Evolutionary conservation across 192 early-diverging fungal genomes (phyloP).

Genomic region (Entrophospora sp.): DNA sequence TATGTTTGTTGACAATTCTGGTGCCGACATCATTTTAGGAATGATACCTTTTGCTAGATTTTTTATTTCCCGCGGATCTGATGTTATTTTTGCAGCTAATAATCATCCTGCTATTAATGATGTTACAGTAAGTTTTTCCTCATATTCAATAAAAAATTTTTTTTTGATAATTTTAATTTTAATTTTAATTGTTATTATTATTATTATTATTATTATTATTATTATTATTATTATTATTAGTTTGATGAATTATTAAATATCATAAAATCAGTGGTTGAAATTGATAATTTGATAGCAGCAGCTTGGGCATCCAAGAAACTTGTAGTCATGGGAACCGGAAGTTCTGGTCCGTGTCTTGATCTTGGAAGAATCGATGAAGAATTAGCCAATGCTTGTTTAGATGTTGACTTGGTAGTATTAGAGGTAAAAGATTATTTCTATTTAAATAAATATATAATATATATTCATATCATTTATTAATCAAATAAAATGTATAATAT

Average conservation of each 20-base stretch:
- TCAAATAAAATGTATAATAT: no score
- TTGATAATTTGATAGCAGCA: conserved; percentile 35
- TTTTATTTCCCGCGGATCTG: conserved; percentile 40
- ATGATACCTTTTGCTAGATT: conserved; percentile 68
- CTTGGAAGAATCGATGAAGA: conserved; percentile 54
- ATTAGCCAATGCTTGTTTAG: conserved; percentile 36
- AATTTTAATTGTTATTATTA: no score
- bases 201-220: no score
- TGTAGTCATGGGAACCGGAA: conserved; percentile 57
- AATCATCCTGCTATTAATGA: conserved; percentile 72
- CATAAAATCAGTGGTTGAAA: conserved; percentile 27
- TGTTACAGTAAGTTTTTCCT: conserved; percentile 42
- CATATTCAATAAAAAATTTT: neutral
- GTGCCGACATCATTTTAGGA: conserved; percentile 71
- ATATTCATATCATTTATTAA: conserved; percentile 17
- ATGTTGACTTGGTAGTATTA: conserved; percentile 66
- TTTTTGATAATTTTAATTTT: no score
- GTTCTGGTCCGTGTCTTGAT: conserved; percentile 64
- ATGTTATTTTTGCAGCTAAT: conserved; percentile 68
- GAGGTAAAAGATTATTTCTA: conserved; percentile 38
- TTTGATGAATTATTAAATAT: conserved; percentile 45
- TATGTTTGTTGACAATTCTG: conserved; percentile 79
- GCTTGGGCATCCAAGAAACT: conserved; percentile 31
- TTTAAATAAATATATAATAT: neutral
- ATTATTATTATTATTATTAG: conserved; percentile 20